Percentiles rank a stretch among this genome's conserved stretches.
These are phyloP conservation scores for Metarhizium anisopliae DNA, from an alignment of 2,329 filamentous ascomycete species.

Conservation along the genomic window DNA sequence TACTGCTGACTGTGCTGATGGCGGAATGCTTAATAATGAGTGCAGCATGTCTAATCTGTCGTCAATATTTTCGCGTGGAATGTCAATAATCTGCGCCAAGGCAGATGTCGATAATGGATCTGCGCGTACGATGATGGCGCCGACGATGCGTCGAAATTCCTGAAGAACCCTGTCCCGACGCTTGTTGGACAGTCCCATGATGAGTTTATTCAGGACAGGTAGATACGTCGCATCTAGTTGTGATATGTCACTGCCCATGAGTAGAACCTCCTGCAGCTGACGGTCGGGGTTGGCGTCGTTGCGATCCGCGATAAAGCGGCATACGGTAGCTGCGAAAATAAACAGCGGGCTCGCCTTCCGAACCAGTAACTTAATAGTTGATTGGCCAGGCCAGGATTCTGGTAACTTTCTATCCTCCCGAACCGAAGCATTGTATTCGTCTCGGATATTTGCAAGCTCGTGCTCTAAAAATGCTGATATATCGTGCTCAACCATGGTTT, in stretches of 20 bases:
- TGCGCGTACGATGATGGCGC: neutral
- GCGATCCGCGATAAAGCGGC: constrained; percentile 17
- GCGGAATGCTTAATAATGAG: neutral
- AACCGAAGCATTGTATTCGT: constrained; percentile 8
- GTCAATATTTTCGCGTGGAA: neutral
- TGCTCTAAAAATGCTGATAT: constrained; percentile 19
- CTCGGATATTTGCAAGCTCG: constrained; percentile 21
- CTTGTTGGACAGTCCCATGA: neutral
- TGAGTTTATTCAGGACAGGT: constrained; percentile 9
- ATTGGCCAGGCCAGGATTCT: constrained; percentile 6
- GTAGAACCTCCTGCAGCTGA: constrained; percentile 16
- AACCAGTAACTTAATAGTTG: constrained; percentile 8
- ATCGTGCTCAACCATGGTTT: neutral
- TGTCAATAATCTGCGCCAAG: neutral
- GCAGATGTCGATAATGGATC: neutral
- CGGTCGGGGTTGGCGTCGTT: constrained; percentile 11
- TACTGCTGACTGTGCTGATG: neutral
- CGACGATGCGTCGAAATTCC: neutral
- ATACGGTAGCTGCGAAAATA: constrained; percentile 26
- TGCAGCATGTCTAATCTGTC: neutral
- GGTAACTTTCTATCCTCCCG: neutral
- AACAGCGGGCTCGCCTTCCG: constrained; percentile 23
- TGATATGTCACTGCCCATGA: constrained; percentile 1
- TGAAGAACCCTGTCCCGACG: neutral
- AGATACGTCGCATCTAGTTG: constrained; percentile 11